phyloP scores from a whole-genome alignment of 768 basidiomycete species.

The Hericium alpestre region DNA sequence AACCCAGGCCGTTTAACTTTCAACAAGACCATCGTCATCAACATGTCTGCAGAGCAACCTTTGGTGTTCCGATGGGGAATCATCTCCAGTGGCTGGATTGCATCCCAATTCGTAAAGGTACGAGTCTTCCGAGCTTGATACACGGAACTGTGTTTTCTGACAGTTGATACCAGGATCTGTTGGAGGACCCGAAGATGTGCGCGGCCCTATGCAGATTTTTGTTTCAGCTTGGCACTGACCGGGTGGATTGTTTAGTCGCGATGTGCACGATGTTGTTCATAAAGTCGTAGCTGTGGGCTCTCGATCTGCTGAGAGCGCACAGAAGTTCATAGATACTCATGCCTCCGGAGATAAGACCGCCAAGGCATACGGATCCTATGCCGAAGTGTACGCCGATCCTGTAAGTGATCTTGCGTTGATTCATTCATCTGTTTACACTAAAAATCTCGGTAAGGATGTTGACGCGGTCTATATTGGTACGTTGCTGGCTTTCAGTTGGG shows the following conservation, averaged over 20 bases:
- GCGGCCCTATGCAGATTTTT: neutral
- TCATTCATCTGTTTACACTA: neutral
- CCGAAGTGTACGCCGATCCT: constrained; percentile 24
- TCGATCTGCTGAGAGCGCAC: constrained; percentile 55
- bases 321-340: constrained; percentile 50
- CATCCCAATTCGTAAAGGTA: constrained; percentile 58
- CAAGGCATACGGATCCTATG: constrained; percentile 66
- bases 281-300: constrained; percentile 71
- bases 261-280: constrained; percentile 54
- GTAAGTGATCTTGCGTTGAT: neutral
- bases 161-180: constrained; percentile 44
- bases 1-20: no score
- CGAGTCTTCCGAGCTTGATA: neutral
- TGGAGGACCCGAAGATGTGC: constrained; percentile 67
- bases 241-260: constrained; percentile 35
- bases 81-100: constrained; percentile 73
- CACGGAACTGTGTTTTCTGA: neutral
- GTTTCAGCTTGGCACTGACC: neutral
- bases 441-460: constrained; percentile 34
- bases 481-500: neutral
- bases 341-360: constrained; percentile 40
- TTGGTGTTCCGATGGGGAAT: constrained; percentile 71
- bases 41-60: constrained; percentile 20
- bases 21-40: neutral
- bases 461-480: constrained; percentile 69